Evolutionary conservation across 345 rosid species (phyloP), one percentile per base, ranked within the genome.

Genomic region (Camelina neglecta): DNA sequence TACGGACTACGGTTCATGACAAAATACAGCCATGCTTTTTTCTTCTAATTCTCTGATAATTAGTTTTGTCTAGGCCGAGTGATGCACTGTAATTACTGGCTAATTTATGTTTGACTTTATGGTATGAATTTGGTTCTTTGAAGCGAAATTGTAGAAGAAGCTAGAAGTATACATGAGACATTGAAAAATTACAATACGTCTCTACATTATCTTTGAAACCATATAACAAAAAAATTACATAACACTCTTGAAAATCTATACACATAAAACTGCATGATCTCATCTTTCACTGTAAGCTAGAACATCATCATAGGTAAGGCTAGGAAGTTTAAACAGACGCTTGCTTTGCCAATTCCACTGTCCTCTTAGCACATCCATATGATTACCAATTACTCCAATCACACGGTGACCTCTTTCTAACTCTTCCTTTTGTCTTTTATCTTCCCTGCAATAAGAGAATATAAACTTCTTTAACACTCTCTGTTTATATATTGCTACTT

Each of bases 241-340:
- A 21, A 68, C 63, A 42, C 50, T 54, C 60, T 45, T 69, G 64
- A 54, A 4, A 55, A 26, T 16, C 67, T 76, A 10, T 73, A 3
- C 65, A 78, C 65, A 29, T 65, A 44, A 55, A 63, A 13, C 38
- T 13, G 18, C 38, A 53, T 61, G 29, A 60, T 49, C 45, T 64
- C 44, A 70, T 42, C 38, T 78, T 78, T 73, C 80, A 29, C 20
- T 60, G 38, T 35, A 69, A 77, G 61, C 76, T 69, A 76, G 48
- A 11, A 65, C 29, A 68, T 75, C 65, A 72, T 76, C 73, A 67
- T 72, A 81, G 0, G 72, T 16, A 13, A 88, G 91, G 48, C 81
- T 89, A 35, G 94, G 98, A 84, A 93, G 81, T 83, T 89, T 90
- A 53, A 93, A 86, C 55, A 86, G 73, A 7, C 70, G 86, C 62